Conservation (phyloP, 495 filamentous ascomycete species). For the Xylaria flabelliformis region DNA sequence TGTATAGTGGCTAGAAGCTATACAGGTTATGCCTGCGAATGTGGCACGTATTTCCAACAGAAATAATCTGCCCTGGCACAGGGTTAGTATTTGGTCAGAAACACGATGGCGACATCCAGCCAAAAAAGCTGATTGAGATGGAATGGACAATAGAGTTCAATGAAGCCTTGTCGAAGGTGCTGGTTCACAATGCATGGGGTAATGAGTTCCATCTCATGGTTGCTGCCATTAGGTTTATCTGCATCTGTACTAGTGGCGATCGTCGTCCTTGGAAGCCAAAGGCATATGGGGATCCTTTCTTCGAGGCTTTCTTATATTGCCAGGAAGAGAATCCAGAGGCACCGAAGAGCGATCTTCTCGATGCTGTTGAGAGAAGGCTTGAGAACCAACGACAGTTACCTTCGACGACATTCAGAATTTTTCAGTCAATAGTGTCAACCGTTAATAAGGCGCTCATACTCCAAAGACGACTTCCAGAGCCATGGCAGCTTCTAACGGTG, state of each 20-base stretch:
- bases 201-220: background rate
- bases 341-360: background rate
- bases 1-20: background rate
- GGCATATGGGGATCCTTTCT: slow-evolving; percentile 2
- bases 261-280: background rate
- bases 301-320: background rate
- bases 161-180: background rate
- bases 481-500: background rate
- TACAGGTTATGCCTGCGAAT: background rate
- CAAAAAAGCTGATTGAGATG: slow-evolving; percentile 9
- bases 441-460: no score
- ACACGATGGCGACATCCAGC: background rate
- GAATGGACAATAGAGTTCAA: background rate
- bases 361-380: background rate
- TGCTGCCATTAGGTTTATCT: background rate
- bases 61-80: background rate
- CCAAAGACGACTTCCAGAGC: no score
- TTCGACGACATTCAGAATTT: background rate
- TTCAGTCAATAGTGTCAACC: background rate
- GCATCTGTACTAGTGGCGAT: background rate
- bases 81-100: background rate
- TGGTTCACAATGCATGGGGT: background rate
- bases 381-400: background rate
- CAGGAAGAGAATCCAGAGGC: background rate
- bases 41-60: background rate